Conservation (phyloP, 2,329 filamentous ascomycete species). For the Onygenales sp. region DNA sequence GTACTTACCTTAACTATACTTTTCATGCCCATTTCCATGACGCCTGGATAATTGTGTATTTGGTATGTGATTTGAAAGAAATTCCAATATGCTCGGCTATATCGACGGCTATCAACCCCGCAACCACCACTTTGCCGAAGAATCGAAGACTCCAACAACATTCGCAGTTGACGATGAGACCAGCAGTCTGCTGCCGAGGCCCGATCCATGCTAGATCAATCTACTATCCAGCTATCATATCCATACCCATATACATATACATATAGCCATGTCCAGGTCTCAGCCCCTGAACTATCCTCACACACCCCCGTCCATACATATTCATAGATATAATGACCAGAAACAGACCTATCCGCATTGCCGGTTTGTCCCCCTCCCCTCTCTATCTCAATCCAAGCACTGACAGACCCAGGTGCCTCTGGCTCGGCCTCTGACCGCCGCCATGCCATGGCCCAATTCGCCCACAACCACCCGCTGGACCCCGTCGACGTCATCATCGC, state of each 20-base stretch:
- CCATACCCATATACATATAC: too few species aligned
- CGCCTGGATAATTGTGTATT: background rate
- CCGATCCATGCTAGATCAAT: too few species aligned
- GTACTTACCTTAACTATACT: background rate
- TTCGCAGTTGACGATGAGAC: too few species aligned
- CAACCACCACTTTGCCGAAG: too few species aligned
- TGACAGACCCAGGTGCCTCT: constrained; percentile 28
- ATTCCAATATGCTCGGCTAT: too few species aligned
- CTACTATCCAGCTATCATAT: too few species aligned
- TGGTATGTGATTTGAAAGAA: background rate
- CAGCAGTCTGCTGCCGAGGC: too few species aligned
- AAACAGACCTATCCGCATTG: constrained; percentile 20
- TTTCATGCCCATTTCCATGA: background rate
- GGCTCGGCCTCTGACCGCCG: constrained; percentile 37
- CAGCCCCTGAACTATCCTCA: constrained; percentile 4
- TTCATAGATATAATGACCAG: background rate
- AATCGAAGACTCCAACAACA: too few species aligned
- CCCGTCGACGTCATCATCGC: constrained; percentile 39
- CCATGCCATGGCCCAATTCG: constrained; percentile 36
- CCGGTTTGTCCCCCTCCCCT: constrained; percentile 12
- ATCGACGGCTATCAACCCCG: too few species aligned
- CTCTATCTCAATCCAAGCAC: background rate
- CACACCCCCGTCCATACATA: constrained; percentile 4
- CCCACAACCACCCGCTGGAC: constrained; percentile 32
- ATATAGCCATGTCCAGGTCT: background rate